phyloP scores from a whole-genome alignment of 1,284 basidiomycete genomes.

The Boletus holoroseus region DNA sequence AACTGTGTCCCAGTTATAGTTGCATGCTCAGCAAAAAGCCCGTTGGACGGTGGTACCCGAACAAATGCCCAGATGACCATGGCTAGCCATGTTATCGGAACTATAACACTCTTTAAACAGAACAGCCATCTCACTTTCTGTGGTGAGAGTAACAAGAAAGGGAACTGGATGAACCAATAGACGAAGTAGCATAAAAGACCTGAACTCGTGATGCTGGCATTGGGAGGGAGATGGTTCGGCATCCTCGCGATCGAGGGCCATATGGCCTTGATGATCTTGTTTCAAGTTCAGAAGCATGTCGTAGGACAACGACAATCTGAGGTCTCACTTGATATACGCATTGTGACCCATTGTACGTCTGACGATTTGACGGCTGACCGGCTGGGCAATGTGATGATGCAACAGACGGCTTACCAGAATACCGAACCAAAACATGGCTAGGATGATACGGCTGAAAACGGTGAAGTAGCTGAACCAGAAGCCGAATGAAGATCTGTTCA shows the following conservation, averaged over 20 bases:
- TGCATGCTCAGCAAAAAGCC: slow-evolving; percentile 41
- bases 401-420: slow-evolving; percentile 36
- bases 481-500: slow-evolving; percentile 59
- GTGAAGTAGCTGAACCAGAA: slow-evolving; percentile 62
- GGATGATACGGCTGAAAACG: slow-evolving; percentile 54
- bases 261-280: slow-evolving; percentile 57
- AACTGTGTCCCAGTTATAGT: slow-evolving; percentile 31
- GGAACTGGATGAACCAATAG: slow-evolving; percentile 60
- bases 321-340: slow-evolving; percentile 28
- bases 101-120: slow-evolving; percentile 53
- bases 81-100: slow-evolving; percentile 52
- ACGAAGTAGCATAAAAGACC: slow-evolving; percentile 61
- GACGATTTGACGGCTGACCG: not conserved
- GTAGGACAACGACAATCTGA: not conserved
- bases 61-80: slow-evolving; percentile 60
- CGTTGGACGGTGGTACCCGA: slow-evolving; percentile 45
- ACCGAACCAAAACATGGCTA: slow-evolving; percentile 61
- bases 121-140: slow-evolving; percentile 59
- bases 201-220: slow-evolving; percentile 51
- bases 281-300: not conserved
- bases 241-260: slow-evolving; percentile 56
- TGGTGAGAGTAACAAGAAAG: slow-evolving; percentile 60
- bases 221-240: slow-evolving; percentile 49
- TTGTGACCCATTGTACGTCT: slow-evolving; percentile 31
- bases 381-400: not conserved